Evolutionary conservation across 208 protist genomes (phyloP), one percentile per base, ranked within the genome.

Genomic region (Crithidia bombi): DNA sequence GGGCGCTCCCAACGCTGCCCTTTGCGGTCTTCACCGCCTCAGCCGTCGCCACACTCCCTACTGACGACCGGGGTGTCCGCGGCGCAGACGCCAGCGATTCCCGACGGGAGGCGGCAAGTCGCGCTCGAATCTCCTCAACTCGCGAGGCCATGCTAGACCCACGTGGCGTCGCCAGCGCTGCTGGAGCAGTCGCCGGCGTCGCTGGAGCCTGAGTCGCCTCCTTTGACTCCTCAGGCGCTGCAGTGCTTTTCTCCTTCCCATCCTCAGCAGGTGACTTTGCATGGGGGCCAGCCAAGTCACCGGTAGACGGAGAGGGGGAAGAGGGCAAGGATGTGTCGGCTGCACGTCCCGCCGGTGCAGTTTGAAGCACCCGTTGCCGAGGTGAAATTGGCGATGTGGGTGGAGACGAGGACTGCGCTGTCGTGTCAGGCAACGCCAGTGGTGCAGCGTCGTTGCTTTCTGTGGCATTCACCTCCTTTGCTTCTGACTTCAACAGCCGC

Each of bases 91-190:
- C 25, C 6, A 28, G 2, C 10, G 67, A 61, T n/a, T 58, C 33
- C 54, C 43, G 54, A 38, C 54, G 54, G n/a, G 57, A 15, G 14
- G 36, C 57, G 11, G 44, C 67, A 10, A 65, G 65, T 11, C 65
- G 65, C 5, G 38, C 52, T 25, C 55, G 54, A 32, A 44, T n/a
- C 44, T 46, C 28, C 3, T 46, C 54, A 17, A 62, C 54, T 23
- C 41, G n/a, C 17, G 39, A 44, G 26, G 54, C 46, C 19, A 26
- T 32, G 21, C 41, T 47, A 3, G 33, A 5, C 6, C 17, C 54
- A 26, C 54, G 54, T 15, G 54, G 54, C 3, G 54, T 58, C 26
- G 54, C 54, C 33, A 58, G 33, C 9, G 32, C 30, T 3, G 54
- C 54, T 6, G 54, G 54, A 39, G 54, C 38, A 21, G 54, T 10